A percentile compares a stretch with the other conserved stretches of the same genome.
Evolutionary conservation across 352 stramenopile species (phyloP).

Genomic region (Salisapilia sapeloensis): DNA sequence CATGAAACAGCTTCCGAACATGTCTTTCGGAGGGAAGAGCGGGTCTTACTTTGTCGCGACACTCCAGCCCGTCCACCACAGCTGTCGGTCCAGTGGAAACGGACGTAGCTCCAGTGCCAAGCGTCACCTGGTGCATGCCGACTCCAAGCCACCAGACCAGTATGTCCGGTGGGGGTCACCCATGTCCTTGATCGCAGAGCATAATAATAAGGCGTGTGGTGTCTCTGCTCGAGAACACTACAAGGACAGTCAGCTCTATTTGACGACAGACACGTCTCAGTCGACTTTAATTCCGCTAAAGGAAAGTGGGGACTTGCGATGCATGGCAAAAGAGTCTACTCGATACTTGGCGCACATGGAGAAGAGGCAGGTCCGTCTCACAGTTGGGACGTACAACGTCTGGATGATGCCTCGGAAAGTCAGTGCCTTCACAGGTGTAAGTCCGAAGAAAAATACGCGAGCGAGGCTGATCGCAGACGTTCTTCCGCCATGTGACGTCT

Average conservation of each 20-base stretch:
- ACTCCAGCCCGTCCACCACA: slow-evolving; percentile 21
- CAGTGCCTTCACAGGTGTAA: slow-evolving; percentile 47
- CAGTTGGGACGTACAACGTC: slow-evolving; percentile 62
- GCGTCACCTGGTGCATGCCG: too few species aligned
- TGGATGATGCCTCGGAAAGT: slow-evolving; percentile 76
- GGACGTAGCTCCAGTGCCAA: too few species aligned
- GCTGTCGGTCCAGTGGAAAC: too few species aligned
- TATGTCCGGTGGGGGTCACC: slow-evolving; percentile 47
- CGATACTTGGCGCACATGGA: slow-evolving; percentile 40
- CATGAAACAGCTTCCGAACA: slow-evolving; percentile 59
- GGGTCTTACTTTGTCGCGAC: slow-evolving; percentile 47
- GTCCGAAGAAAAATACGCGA: slow-evolving; percentile 59
- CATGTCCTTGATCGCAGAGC: slow-evolving; percentile 35
- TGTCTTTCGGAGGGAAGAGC: slow-evolving; percentile 25
- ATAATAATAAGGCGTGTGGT: slow-evolving; percentile 30
- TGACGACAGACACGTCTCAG: slow-evolving; percentile 36
- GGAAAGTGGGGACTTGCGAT: slow-evolving; percentile 42
- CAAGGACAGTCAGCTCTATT: slow-evolving; percentile 55
- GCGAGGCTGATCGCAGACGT: slow-evolving; percentile 49
- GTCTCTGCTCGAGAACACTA: slow-evolving; percentile 60
- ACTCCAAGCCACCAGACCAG: slow-evolving; percentile 5
- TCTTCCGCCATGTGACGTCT: slow-evolving; percentile 46
- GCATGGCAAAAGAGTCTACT: slow-evolving; percentile 54
- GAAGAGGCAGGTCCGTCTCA: slow-evolving; percentile 27
- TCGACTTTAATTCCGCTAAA: slow-evolving; percentile 50